Evolutionary conservation across 192 early-diverging fungal genomes (phyloP), one percentile per base, ranked within the genome.

Genomic region (Linnemannia zychae): DNA sequence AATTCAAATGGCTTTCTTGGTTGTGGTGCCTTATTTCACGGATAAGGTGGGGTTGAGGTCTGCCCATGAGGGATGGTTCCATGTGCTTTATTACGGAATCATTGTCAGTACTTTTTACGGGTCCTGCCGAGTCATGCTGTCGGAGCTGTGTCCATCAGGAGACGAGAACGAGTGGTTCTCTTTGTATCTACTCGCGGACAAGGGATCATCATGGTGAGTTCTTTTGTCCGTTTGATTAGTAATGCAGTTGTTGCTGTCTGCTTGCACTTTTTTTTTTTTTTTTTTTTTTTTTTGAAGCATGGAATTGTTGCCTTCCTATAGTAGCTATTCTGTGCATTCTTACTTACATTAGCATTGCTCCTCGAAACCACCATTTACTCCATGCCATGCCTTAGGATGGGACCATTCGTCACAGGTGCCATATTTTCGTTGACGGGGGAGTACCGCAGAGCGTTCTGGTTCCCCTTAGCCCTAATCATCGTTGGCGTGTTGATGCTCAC

Each of bases 341-440:
- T 52, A 18, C 3, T 24, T 57, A 9, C 0, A 11, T 12, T 57
- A 20, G 22, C 0, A 2, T 1, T 57, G 9, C 53, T 57, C 12
- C 22, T 7, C 24, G 24, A 11, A 13, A 12, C n/a, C 15, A 3
- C 48, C 22, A 33, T 37, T 69, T n/a, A 31, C 3, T 57, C 33
- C 53, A 4, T 20, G 4, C 12, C 24, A 12, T 33, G 3, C 0
- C 15, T 4, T 76, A 85, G 83, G 91, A 88, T 96, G 16, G 95
- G 95, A 0, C 94, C 95, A 11, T 88, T 95, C 52, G 86, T 96
- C 44, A 93, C 93, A 24, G 94, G 88, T 22, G 90, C 88, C 40
- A 94, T 96, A 63, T 87, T 86, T 7, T 78, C 90, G 24, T 71
- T 72, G 22, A 89, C 90, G 0, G 91, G 89, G 28, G 88, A 87